Evolutionary conservation across 1,284 basidiomycete species (phyloP), one percentile per base, ranked within the genome.

Genomic region (Pyrrhoderma noxium): DNA sequence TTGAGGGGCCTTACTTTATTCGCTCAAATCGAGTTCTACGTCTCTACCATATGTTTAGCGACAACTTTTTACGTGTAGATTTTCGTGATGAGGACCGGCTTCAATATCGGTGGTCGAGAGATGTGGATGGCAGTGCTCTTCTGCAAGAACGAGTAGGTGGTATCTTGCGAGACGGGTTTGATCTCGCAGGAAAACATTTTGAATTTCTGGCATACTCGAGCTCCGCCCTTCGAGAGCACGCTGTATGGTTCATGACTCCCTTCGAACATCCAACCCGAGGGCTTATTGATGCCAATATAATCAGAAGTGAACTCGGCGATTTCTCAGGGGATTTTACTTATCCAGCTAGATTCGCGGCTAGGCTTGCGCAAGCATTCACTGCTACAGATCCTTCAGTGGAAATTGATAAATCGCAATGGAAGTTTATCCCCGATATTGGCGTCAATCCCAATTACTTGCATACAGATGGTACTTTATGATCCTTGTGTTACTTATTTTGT

Each of bases 351-450:
- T 89, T 80, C 61, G 88, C 86, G 8, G 89, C 89, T 13, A 75
- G 89, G 25, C 70, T 92, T 58, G 84, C 85, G 5, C 89, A 90
- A 65, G 86, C 87, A 0, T 91, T 91, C 60, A 87, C 85, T 0
- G 82, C 83, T 1, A 91, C 89, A 2, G 80, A 86, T 60, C 79
- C 80, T 0, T 85, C 84, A 0, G 75, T 89, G 22, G 64, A 64
- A n/a, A 77, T 90, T 41, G 55, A 55, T 2, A 64, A 64, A n/a
- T 58, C 70, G 38, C 71, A 87, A 58, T 85, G 84, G 82, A 71
- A 77, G 51, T 68, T 73, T 55, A 70, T 85, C 39, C 62, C 64
- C 0, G 84, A 87, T 60, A 64, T 87, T 5, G 68, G 66, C 22
- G 59, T 58, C 19, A 60, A 72, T n/a, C 64, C 62, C 0, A 5